phyloP scores from a whole-genome alignment of 768 basidiomycete species.

The Termitomyces sp. region DNA sequence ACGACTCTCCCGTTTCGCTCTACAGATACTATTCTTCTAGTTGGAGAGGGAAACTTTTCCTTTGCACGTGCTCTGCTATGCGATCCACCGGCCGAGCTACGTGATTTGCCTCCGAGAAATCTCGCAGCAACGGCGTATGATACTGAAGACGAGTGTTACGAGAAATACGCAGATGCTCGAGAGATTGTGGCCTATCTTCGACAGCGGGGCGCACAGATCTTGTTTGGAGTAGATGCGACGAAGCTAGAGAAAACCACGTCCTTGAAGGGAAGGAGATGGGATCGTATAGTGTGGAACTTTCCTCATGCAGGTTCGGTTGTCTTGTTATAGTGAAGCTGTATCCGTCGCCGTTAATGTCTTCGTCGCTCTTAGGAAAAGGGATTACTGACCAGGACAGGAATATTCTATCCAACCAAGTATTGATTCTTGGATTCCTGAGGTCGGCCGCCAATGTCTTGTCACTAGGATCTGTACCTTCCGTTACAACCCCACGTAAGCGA shows the following conservation, averaged over 20 bases:
- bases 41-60: constrained; percentile 97
- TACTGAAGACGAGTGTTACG: constrained; percentile 64
- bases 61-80: constrained; percentile 73
- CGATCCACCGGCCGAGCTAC: constrained; percentile 40
- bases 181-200: constrained; percentile 52
- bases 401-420: constrained; percentile 81
- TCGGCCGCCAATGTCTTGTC: constrained; percentile 61
- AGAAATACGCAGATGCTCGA: constrained; percentile 76
- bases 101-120: constrained; percentile 54
- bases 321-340: not conserved
- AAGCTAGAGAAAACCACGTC: constrained; percentile 52
- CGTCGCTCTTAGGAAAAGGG: constrained; percentile 57
- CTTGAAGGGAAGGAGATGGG: constrained; percentile 63
- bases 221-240: constrained; percentile 86
- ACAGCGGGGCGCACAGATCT: constrained; percentile 58
- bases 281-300: constrained; percentile 91
- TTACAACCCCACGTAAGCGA: constrained; percentile 35
- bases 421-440: constrained; percentile 78
- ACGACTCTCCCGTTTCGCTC: constrained; percentile 60
- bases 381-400: constrained; percentile 94
- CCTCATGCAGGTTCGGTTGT: constrained; percentile 76
- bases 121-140: constrained; percentile 87
- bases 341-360: not conserved
- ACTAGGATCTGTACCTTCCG: constrained; percentile 47
- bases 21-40: constrained; percentile 65